A percentile compares a stretch with the other conserved stretches of the same genome.
phyloP scores from a whole-genome alignment of 192 early-diverging fungal species.

The Chytriomyces sp. region DNA sequence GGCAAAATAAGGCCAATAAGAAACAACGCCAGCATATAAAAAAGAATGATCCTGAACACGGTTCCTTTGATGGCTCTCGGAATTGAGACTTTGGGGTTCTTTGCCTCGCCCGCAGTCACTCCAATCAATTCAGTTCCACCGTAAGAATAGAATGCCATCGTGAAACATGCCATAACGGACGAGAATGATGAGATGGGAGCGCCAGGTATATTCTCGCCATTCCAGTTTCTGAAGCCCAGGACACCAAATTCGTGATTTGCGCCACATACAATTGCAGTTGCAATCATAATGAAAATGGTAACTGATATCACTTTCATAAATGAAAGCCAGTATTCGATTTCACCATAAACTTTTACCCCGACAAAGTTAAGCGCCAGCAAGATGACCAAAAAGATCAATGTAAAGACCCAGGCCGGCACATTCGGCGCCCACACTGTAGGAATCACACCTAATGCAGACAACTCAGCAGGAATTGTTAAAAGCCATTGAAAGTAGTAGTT shows the following conservation, averaged over 20 bases:
- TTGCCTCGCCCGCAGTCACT: conserved; percentile 85
- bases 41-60: conserved; percentile 83
- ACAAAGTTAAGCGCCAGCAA: conserved; percentile 51
- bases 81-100: conserved; percentile 70
- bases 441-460: conserved; percentile 75
- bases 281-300: conserved; percentile 79
- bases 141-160: conserved; percentile 65
- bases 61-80: conserved; percentile 45
- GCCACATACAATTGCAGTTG: conserved; percentile 63
- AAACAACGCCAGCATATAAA: conserved; percentile 70
- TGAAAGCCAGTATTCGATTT: no score
- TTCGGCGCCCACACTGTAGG: conserved; percentile 62
- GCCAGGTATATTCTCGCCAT: conserved; percentile 59
- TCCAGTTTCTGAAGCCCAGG: conserved; percentile 20
- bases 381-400: conserved; percentile 56
- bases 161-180: no score
- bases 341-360: conserved; percentile 22
- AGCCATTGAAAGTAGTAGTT: conserved; percentile 43
- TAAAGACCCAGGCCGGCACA: conserved; percentile 41
- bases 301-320: conserved; percentile 85
- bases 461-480: conserved; percentile 59
- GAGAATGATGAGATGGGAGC: no score
- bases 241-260: conserved; percentile 49
- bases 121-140: conserved; percentile 74
- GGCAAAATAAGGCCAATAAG: conserved; percentile 75